Percentiles rank a stretch among this genome's conserved stretches.
Evolutionary conservation across 305 asterid species (phyloP).

Genomic region (Fraxinus greggii): DNA sequence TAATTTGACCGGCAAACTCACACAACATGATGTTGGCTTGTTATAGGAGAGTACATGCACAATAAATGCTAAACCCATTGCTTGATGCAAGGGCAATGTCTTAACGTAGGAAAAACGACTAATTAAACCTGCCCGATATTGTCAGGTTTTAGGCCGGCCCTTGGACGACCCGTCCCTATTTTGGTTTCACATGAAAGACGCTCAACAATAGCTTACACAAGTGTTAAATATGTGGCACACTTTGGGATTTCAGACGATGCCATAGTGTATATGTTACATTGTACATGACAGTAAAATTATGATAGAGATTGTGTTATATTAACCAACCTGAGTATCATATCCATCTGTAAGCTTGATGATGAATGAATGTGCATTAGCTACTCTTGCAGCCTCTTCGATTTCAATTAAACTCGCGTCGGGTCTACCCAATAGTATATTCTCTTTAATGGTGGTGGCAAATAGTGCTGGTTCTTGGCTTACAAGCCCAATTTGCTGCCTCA

Average conservation of each 20-base stretch:
- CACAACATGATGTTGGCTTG: slow-evolving; percentile 18
- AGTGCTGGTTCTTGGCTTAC: slow-evolving; percentile 99
- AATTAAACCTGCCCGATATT: background rate
- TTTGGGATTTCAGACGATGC: slow-evolving; percentile 11
- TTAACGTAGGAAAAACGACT: background rate
- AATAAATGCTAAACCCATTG: slow-evolving; percentile 20
- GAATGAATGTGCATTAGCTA: slow-evolving; percentile 94
- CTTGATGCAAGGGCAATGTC: background rate
- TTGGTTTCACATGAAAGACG: background rate
- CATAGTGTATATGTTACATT: slow-evolving; percentile 5
- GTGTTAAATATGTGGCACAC: background rate
- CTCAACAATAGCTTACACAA: background rate
- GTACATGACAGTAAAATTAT: background rate
- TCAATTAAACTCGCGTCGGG: slow-evolving; percentile 72
- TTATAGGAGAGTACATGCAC: slow-evolving; percentile 18
- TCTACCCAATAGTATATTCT: slow-evolving; percentile 89
- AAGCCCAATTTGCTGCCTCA: slow-evolving; percentile 91
- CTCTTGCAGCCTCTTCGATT: slow-evolving; percentile 94
- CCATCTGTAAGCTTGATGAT: slow-evolving; percentile 91
- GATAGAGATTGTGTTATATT: background rate
- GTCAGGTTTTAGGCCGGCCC: background rate
- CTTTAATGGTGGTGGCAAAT: slow-evolving; percentile 86
- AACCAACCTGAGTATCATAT: slow-evolving; percentile 87
- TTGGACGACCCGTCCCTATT: background rate
- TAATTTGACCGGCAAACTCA: slow-evolving; percentile 28